Evolutionary conservation across 176 grass and related monocot genomes (phyloP), one percentile per base, ranked within the genome.

Genomic region (Puccinellia tenuiflora): DNA sequence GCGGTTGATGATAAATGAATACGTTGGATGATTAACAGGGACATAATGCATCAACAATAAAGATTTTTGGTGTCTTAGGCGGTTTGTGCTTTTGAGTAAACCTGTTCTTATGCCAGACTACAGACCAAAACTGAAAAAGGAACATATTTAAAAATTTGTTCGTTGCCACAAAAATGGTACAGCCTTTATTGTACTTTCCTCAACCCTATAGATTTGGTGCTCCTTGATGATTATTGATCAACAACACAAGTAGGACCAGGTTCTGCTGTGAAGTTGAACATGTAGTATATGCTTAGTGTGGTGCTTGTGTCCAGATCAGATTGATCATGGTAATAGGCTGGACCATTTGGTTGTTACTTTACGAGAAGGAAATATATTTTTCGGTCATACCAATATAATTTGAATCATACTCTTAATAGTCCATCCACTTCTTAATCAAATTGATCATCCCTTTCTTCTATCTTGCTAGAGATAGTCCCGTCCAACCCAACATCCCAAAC

Each of bases 261-360:
- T 68, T 63, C 82, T 63, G 24, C 82, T 22, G 24, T 89, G 87
- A 89, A 50, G 83, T 43, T 51, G 33, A 90, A 72, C 33, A 54
- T 45, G 25, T 70, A 46, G 14, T 28, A 38, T 24, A 39, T 26
- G 74, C 75, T 73, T 31, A 54, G 18, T 63, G 12, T 72, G 63
- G 83, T 64, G 50, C 12, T 43, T 43, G 1, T 72, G 73, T 83
- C 78, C 43, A 79, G 73, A 63, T 79, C 75, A 65, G 57, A 37
- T 52, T 73, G 66, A 52, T 62, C 72, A 12, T 78, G 39, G 70
- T 85, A 64, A 86, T 85, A 21, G 33, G 12, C 25, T 70, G 45
- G 64, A 78, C 30, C 34, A 53, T 34, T 69, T 63, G 31, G 26
- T 64, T 72, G 2, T 62, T 24, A 29, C 42, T 40, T 64, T 75